These are phyloP conservation scores for Parathielavia appendiculata DNA, from an alignment of 495 filamentous ascomycete species.

Conservation along the genomic window DNA sequence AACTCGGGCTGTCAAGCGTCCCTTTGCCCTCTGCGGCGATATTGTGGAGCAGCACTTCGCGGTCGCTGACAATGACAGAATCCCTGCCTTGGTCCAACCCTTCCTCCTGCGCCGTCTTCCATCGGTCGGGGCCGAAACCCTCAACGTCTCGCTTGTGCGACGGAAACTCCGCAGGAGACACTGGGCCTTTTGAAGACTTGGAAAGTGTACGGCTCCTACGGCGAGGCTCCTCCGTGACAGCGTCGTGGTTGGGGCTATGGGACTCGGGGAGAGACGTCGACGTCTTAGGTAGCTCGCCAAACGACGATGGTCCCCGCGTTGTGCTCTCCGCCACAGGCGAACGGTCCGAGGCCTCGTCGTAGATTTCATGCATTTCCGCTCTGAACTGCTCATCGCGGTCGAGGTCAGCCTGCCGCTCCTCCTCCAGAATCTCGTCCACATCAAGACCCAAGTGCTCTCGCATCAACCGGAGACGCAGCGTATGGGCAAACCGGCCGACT, in stretches of 20 bases:
- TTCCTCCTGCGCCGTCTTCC: constrained; percentile 52
- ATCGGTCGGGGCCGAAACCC: constrained; percentile 67
- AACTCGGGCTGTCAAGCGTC: constrained; percentile 47
- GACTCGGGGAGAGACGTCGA: constrained; percentile 22
- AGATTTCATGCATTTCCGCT: constrained; percentile 51
- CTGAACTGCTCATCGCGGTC: constrained; percentile 47
- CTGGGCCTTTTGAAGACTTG: constrained; percentile 43
- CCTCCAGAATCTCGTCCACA: constrained; percentile 83
- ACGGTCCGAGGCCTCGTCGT: constrained; percentile 36
- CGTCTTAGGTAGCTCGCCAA: constrained; percentile 11
- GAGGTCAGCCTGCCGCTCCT: constrained; percentile 59
- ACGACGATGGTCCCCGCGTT: constrained; percentile 11
- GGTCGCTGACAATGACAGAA: constrained; percentile 54
- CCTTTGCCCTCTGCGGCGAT: constrained; percentile 58
- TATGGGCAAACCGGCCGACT: constrained; percentile 89
- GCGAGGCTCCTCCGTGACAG: constrained; percentile 61
- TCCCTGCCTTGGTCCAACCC: constrained; percentile 60
- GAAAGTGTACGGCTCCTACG: constrained; percentile 41
- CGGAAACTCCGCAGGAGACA: constrained; percentile 36
- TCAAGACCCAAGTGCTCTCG: constrained; percentile 94
- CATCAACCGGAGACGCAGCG: constrained; percentile 90
- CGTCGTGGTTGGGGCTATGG: constrained; percentile 80
- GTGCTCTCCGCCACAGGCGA: constrained; percentile 32
- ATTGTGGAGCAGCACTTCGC: constrained; percentile 61
- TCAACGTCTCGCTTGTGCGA: constrained; percentile 70